Evolutionary conservation across 2,329 filamentous ascomycete genomes (phyloP).

Genomic region (Epichloe gansuensis): DNA sequence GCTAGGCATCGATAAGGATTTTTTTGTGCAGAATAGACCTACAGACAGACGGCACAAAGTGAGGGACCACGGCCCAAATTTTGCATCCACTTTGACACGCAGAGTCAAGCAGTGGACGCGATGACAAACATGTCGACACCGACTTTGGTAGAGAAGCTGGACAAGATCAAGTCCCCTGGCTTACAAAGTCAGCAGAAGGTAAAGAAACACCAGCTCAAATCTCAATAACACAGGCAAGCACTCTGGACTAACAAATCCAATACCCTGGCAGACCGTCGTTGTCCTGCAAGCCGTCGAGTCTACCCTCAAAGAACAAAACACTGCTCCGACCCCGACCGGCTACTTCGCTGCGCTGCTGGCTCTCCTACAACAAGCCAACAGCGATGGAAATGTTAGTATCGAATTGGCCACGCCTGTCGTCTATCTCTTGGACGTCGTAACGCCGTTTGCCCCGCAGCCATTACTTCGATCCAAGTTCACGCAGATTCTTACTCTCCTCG

Average conservation of each 20-base stretch:
- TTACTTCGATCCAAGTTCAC: slow-evolving; percentile 91
- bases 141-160: slow-evolving; percentile 74
- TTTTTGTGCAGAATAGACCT: slow-evolving; percentile 9
- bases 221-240: not conserved
- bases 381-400: slow-evolving; percentile 58
- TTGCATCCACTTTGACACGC: slow-evolving; percentile 1
- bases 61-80: not conserved
- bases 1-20: slow-evolving; percentile 13
- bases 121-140: slow-evolving; percentile 26
- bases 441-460: slow-evolving; percentile 69
- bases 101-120: slow-evolving; percentile 7
- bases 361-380: slow-evolving; percentile 67
- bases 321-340: slow-evolving; percentile 70
- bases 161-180: slow-evolving; percentile 94
- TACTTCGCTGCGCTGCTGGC: slow-evolving; percentile 95
- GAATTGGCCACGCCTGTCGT: slow-evolving; percentile 78
- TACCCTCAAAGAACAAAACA: slow-evolving; percentile 79
- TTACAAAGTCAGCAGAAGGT: slow-evolving; percentile 92
- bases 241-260: not conserved
- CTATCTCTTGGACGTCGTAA: slow-evolving; percentile 89
- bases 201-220: slow-evolving; percentile 15
- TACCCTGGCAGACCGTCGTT: slow-evolving; percentile 53
- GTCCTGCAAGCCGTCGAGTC: slow-evolving; percentile 87
- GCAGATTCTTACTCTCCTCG: slow-evolving; percentile 78
- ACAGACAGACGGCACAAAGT: not conserved